A percentile compares a stretch with the other conserved stretches of the same genome.
Conservation (phyloP, 257 asterid species). For the Capsicum pubescens region DNA sequence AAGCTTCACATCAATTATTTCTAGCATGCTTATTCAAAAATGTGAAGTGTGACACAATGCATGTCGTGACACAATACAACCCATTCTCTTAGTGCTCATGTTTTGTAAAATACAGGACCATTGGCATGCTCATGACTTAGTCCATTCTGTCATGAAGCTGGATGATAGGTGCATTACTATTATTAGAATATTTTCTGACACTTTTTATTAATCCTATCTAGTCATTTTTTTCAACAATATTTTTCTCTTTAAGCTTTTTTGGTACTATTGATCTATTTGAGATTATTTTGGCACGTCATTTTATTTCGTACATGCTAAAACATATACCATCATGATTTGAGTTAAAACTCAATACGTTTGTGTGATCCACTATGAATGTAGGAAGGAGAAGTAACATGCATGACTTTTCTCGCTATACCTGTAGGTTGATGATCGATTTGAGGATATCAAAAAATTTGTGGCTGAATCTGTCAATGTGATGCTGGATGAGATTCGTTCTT, state of each 20-base stretch:
- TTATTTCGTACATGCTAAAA: not conserved
- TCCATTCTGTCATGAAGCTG: not conserved
- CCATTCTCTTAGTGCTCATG: not conserved
- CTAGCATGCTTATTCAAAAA: not conserved
- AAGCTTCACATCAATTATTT: not conserved
- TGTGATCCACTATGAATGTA: not conserved
- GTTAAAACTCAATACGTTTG: not conserved
- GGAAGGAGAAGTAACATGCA: not conserved
- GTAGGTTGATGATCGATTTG: too few relatives aligned
- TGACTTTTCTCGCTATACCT: not conserved
- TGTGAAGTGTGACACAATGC: not conserved
- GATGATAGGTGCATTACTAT: too few relatives aligned
- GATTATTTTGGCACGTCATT: not conserved
- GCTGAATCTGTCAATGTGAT: too few relatives aligned
- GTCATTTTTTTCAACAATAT: not conserved
- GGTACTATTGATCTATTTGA: not conserved
- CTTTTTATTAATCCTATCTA: too few relatives aligned
- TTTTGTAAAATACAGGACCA: not conserved
- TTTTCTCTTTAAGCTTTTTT: constrained; percentile 17
- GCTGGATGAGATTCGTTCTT: too few relatives aligned
- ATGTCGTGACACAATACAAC: not conserved
- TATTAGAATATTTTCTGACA: too few relatives aligned
- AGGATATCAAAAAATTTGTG: too few relatives aligned
- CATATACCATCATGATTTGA: not conserved
- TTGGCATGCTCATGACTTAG: constrained; percentile 11